Base-by-base conservation (phyloP, 352 stramenopile species). In the Thraustotheca clavata region DNA sequence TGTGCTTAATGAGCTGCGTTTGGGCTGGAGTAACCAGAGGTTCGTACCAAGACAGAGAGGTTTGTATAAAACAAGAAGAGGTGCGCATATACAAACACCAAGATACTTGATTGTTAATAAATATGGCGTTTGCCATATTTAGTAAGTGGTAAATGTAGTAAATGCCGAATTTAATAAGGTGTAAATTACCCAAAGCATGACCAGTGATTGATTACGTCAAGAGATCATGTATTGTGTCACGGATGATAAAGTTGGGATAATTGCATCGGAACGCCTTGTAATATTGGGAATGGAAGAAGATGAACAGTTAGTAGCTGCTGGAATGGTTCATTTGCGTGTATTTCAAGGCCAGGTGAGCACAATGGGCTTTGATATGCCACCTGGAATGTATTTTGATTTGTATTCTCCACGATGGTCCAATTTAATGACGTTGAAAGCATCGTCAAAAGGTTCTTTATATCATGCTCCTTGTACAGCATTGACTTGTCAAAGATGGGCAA, bases 351-450 rank as follows among this genome's bases (percentile, higher is more conserved):
- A 83, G 48, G 80, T 83, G 6, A 74, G 86, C 48, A 71, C 91
- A 41, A 65, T 89, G 57, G 85, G 85, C 52, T 94, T 84, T 62
- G 74, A 67, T 18, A 80, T 79, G n/a, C 71, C 77, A 26, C 60
- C 80, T 18, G 83, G 81, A 31, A 77, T 79, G 29, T 94, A 94
- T 72, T 91, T 81, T 68, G 76, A 84, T 24, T 67, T 94, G 35
- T 78, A 88, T 61, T 92, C 85, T 60, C 85, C 85, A 41, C 88
- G 88, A 60, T 94, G 85, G 85, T 89, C 70, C 62, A 88, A 74
- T 34, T 36, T 92, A 22, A 57, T 91, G 26, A 77, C 86, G 39
- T 76, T 94, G n/a, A 20, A 14, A 74, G 59, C 16, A 41, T 57
- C 26, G 71, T 59, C 33, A 79, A 68, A 27, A 76, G 32, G 66